Base-by-base conservation (phyloP, 2,329 filamentous ascomycete species). In the Stagonosporopsis chrysanthemi region DNA sequence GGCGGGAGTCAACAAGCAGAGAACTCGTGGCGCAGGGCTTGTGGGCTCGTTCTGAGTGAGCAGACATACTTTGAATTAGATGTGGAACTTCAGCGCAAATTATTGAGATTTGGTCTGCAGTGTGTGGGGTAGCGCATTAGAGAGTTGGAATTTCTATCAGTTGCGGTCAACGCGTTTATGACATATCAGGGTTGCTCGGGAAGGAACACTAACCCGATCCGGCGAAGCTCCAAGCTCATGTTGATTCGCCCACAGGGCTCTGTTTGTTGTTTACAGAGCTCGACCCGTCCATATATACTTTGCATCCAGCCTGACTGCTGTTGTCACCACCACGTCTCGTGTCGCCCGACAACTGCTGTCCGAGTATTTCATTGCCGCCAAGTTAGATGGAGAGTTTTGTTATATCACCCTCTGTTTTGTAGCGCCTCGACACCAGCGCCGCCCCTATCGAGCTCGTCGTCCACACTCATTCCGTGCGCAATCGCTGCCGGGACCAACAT, bases 351-450 rank as follows among this genome's bases (percentile, higher is more conserved):
- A 57, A 65, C 57, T 52, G 67, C 68, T 68, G 62, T 60, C 60
- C 58, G 68, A 68, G 67, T 74, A 76, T 77, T 72, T 75, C 73
- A 75, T 74, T 58, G 71, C 58, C 67, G 69, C 68, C 69, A 69
- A 71, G 68, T 76, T 77, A 75, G 69, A 76, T 75, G 73, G 73
- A 75, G 65, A 75, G 69, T 72, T 74, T 75, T 65, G 60, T 75
- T 75, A 75, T 72, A 60, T 62, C 68, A 64, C 60, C 72, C 68
- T 68, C 70, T 71, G 64, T 66, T 67, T 71, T 72, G 65, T 70
- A 75, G 68, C 66, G 64, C 67, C 64, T 60, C 68, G 51, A 67
- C 65, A 47, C 62, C 62, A 53, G 57, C 64, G 63, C 64, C 63
- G 63, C 67, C 66, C 66, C 69, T 68, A 66, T 62, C 58, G 61